Conservation (phyloP, 2,329 filamentous ascomycete species). For the Ilyonectria sp. region DNA sequence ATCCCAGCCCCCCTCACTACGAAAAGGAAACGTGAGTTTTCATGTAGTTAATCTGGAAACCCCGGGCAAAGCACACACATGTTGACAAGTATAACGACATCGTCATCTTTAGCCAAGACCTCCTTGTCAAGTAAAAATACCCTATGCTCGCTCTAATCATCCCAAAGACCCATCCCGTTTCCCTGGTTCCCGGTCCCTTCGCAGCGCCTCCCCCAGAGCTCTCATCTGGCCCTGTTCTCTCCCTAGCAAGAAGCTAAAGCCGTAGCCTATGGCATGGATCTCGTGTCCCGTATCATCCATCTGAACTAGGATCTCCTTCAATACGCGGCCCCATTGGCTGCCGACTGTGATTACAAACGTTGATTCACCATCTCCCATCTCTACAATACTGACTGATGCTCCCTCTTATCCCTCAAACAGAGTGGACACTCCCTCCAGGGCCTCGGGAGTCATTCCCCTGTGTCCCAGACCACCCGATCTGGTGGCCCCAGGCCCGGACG, state of each 20-base stretch:
- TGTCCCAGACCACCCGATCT: slow-evolving; percentile 48
- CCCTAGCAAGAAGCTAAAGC: slow-evolving; percentile 19
- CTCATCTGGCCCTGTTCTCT: slow-evolving; percentile 15
- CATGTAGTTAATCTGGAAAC: background rate
- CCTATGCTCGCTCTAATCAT: slow-evolving; percentile 45
- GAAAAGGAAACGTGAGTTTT: background rate
- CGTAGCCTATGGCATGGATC: slow-evolving; percentile 16
- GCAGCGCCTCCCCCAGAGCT: slow-evolving; percentile 36
- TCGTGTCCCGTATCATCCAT: slow-evolving; percentile 6
- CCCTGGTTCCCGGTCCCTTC: slow-evolving; percentile 28
- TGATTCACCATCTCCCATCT: slow-evolving; percentile 11
- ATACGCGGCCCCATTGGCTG: slow-evolving; percentile 1
- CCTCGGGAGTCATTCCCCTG: slow-evolving; percentile 63
- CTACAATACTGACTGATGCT: background rate
- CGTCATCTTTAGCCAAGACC: slow-evolving; percentile 13
- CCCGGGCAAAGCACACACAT: background rate
- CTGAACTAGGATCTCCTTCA: slow-evolving; percentile 8
- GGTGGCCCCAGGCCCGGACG: slow-evolving; percentile 48
- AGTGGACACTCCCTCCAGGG: slow-evolving; percentile 68
- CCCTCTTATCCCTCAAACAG: slow-evolving; percentile 59
- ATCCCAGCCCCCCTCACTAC: background rate
- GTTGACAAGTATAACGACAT: slow-evolving; percentile 6
- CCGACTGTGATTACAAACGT: slow-evolving; percentile 15
- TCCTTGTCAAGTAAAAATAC: slow-evolving; percentile 25
- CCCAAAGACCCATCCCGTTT: slow-evolving; percentile 34